Evolutionary conservation across 805 yeast species (phyloP).

Genomic region (Starmera dryadoides): DNA sequence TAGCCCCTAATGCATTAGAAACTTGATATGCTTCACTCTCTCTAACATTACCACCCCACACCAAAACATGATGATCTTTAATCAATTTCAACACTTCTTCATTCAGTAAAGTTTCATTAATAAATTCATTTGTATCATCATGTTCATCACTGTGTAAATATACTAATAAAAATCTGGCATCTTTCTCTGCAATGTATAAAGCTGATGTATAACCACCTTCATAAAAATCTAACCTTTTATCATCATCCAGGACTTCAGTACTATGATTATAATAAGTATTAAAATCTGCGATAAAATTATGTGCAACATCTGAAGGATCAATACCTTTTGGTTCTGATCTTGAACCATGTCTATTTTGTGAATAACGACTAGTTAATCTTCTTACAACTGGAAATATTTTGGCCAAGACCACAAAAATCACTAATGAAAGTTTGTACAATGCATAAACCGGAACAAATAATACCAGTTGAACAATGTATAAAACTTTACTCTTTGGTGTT

Average conservation of each 20-base stretch:
- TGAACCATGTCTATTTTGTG: conserved; percentile 30
- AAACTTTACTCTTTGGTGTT: conserved; percentile 15
- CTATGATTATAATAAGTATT: conserved; percentile 35
- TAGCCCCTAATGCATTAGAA: conserved; percentile 63
- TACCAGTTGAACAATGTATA: conserved; percentile 22
- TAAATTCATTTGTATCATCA: conserved; percentile 50
- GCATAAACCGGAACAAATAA: conserved; percentile 26
- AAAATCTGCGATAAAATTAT: conserved; percentile 41
- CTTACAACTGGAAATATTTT: conserved; percentile 30
- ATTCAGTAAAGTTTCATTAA: conserved; percentile 46
- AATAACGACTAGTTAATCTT: conserved; percentile 26
- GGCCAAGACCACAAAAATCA: conserved; percentile 19
- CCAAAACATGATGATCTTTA: conserved; percentile 42
- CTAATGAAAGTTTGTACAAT: conserved; percentile 21
- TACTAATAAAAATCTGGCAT: conserved; percentile 66
- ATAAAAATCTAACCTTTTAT: conserved; percentile 29
- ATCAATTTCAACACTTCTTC: conserved; percentile 40
- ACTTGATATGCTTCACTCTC: conserved; percentile 80
- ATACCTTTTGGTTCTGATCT: conserved; percentile 26
- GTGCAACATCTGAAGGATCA: conserved; percentile 49
- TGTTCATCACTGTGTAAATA: conserved; percentile 69
- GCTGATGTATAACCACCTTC: conserved; percentile 81
- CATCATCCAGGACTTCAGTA: conserved; percentile 1
- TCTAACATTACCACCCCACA: conserved; percentile 88
- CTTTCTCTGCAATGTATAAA: conserved; percentile 56